A percentile compares a stretch with the other conserved stretches of the same genome.
Evolutionary conservation across 2,329 filamentous ascomycete genomes (phyloP).

Genomic region (Clathrospora elynae): DNA sequence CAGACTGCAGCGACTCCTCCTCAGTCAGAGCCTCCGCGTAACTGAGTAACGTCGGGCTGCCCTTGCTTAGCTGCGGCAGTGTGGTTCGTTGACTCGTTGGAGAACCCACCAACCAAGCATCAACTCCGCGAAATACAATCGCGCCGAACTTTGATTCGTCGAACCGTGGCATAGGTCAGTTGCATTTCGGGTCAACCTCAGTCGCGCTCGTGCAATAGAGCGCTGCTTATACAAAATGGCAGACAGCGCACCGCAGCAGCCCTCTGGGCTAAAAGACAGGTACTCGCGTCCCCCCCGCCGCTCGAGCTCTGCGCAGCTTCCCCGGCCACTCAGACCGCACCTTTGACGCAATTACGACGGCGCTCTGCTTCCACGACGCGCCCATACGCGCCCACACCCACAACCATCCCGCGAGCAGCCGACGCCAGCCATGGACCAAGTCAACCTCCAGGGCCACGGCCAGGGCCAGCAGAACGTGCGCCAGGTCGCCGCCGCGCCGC

Average conservation of each 20-base stretch:
- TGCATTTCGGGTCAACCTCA: constrained; percentile 11
- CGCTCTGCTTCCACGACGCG: constrained; percentile 37
- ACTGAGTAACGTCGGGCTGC: constrained; percentile 20
- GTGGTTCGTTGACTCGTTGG: constrained; percentile 23
- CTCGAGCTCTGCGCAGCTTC: constrained; percentile 29
- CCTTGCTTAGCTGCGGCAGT: constrained; percentile 20
- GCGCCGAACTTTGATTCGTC: constrained; percentile 24
- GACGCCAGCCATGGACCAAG: constrained; percentile 44
- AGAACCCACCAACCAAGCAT: constrained; percentile 27
- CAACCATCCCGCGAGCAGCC: constrained; percentile 22
- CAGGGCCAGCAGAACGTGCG: constrained; percentile 48
- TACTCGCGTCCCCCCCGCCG: constrained; percentile 25
- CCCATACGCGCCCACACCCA: no score
- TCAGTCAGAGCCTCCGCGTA: constrained; percentile 7
- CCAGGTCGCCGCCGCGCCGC: constrained; percentile 45
- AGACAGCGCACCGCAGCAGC: constrained; percentile 15
- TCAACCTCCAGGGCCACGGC: constrained; percentile 44
- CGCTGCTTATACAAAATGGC: constrained; percentile 19
- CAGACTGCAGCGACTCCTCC: constrained; percentile 5
- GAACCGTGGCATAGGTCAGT: constrained; percentile 18
- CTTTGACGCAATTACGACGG: constrained; percentile 43
- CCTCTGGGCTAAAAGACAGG: constrained; percentile 7
- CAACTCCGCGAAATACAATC: constrained; percentile 19
- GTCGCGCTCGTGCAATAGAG: constrained; percentile 9
- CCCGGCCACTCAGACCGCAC: constrained; percentile 41